Evolutionary conservation across 225 moss, liverwort and hornwort genomes (phyloP).

Genomic region (Sphagnum tenellum): DNA sequence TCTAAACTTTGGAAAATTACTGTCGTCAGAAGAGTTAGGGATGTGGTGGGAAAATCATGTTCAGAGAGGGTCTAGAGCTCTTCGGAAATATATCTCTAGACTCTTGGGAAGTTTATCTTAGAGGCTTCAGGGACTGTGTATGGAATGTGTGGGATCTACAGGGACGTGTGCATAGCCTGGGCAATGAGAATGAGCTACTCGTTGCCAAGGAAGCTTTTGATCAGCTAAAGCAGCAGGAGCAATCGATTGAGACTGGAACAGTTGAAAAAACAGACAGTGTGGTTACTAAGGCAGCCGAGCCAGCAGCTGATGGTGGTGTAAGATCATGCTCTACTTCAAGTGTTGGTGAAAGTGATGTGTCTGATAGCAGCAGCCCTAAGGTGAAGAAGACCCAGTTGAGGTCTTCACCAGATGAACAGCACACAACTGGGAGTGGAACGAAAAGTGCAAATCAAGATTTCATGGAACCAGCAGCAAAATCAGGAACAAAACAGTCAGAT

Average conservation of each 20-base stretch:
- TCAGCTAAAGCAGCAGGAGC: constrained; percentile 29
- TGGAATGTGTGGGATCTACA: constrained; percentile 12
- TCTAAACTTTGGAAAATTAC: too few species aligned
- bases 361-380: constrained; percentile 15
- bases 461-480: constrained; percentile 8
- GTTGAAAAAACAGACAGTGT: constrained; percentile 24
- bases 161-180: constrained; percentile 41
- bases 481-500: constrained; percentile 12
- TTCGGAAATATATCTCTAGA: background rate
- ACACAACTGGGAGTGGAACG: constrained; percentile 21
- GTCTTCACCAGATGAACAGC: constrained; percentile 18
- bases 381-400: constrained; percentile 17
- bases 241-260: constrained; percentile 21
- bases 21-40: too few species aligned
- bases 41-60: too few species aligned
- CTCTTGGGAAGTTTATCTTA: background rate
- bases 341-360: constrained; percentile 19
- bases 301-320: constrained; percentile 14
- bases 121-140: background rate
- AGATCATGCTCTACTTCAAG: constrained; percentile 15
- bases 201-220: constrained; percentile 20
- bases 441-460: constrained; percentile 4
- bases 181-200: constrained; percentile 35
- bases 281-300: constrained; percentile 21
- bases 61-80: too few species aligned